phyloP scores from a whole-genome alignment of 805 yeast species.

The Hanseniaspora lindneri region DNA sequence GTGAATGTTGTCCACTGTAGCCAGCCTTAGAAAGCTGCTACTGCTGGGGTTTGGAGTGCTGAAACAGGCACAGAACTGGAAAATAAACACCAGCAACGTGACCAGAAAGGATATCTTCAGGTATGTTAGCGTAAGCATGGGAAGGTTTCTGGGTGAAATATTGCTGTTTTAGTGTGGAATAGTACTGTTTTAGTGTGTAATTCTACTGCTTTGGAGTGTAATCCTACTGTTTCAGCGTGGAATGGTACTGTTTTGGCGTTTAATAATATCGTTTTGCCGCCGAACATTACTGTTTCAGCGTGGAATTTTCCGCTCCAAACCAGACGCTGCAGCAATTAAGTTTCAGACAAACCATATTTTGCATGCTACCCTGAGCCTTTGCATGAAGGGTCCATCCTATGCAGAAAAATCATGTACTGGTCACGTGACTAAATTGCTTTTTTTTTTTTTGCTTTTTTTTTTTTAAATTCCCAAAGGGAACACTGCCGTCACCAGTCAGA shows the following conservation, averaged over 20 bases:
- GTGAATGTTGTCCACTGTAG: neutral
- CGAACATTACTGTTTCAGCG: too few relatives aligned
- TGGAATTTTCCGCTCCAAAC: too few relatives aligned
- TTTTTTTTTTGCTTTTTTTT: neutral
- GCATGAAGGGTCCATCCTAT: neutral
- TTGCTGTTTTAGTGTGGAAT: neutral
- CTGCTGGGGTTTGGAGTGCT: neutral
- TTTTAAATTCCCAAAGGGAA: neutral
- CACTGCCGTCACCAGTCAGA: neutral
- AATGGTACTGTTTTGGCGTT: too few relatives aligned
- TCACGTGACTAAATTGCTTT: neutral
- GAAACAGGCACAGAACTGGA: neutral
- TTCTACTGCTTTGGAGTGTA: too few relatives aligned
- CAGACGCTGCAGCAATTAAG: too few relatives aligned
- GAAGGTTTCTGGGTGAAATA: neutral
- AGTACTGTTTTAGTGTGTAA: too few relatives aligned
- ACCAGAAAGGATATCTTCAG: neutral
- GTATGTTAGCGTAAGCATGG: neutral
- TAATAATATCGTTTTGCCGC: too few relatives aligned
- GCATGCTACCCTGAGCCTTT: neutral
- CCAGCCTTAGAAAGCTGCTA: neutral
- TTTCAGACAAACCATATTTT: neutral
- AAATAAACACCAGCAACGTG: neutral
- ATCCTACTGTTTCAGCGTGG: too few relatives aligned
- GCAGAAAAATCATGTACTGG: neutral